A percentile compares a stretch with the other conserved stretches of the same genome.
phyloP scores from a whole-genome alignment of 306 rosid species.

The Luffa aegyptiaca region DNA sequence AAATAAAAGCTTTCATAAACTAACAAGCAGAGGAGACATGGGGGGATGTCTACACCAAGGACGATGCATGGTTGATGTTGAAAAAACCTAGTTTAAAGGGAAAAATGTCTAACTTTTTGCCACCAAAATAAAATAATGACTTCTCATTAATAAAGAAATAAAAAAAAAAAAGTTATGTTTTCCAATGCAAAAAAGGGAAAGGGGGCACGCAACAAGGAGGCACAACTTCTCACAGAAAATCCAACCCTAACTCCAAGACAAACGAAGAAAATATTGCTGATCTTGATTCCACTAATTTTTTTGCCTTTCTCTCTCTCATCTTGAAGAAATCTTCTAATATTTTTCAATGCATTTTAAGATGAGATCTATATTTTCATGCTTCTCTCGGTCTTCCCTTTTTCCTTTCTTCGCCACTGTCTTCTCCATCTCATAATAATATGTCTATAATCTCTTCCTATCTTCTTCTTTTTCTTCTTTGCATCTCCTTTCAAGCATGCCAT shows the following conservation, averaged over 20 bases:
- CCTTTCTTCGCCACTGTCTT: not conserved
- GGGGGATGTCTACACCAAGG: not conserved
- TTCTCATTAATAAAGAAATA: not conserved
- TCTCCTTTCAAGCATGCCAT: not conserved
- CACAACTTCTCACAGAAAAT: not conserved
- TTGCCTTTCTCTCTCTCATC: not conserved
- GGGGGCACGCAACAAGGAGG: not conserved
- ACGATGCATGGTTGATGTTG: slow-evolving; percentile 1
- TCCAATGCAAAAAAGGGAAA: not conserved
- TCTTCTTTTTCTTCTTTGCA: not conserved
- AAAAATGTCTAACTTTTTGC: slow-evolving; percentile 6
- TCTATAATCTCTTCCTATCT: not conserved
- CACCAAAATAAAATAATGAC: not conserved
- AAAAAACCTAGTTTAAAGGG: slow-evolving; percentile 5
- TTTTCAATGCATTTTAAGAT: not conserved
- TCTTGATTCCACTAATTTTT: not conserved
- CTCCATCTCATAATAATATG: not conserved
- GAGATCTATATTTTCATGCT: not conserved
- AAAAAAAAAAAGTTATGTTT: not conserved
- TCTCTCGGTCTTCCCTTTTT: not conserved
- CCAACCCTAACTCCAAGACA: slow-evolving; percentile 3
- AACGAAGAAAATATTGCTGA: not conserved
- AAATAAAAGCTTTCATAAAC: not conserved
- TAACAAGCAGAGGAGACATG: slow-evolving; percentile 2
- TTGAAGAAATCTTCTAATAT: not conserved